These are phyloP conservation scores for Volvariella volvacea DNA, from an alignment of 1,284 basidiomycete species.

Conservation along the genomic window DNA sequence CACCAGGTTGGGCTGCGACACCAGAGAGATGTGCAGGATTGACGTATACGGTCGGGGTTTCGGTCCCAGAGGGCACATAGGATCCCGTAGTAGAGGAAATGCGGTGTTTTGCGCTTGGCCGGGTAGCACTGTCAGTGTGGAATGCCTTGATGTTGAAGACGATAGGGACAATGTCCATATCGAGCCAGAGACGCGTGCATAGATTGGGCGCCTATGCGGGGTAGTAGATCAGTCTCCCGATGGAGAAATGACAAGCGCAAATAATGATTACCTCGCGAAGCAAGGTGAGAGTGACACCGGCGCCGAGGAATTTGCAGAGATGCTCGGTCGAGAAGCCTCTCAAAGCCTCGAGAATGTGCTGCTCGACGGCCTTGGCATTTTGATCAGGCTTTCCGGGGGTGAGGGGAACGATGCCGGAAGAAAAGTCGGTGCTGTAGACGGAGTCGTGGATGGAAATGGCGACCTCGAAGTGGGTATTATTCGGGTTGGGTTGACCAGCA, in stretches of 20 bases:
- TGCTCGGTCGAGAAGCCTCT: conserved; percentile 68
- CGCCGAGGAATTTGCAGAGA: conserved; percentile 75
- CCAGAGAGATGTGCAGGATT: conserved; percentile 41
- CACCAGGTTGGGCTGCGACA: conserved; percentile 32
- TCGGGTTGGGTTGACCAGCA: conserved; percentile 52
- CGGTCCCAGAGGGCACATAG: conserved; percentile 63
- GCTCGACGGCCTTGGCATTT: conserved; percentile 52
- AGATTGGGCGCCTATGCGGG: conserved; percentile 56
- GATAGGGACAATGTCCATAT: conserved; percentile 70
- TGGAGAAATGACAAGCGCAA: conserved; percentile 7
- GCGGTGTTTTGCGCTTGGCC: conserved; percentile 71
- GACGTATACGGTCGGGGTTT: conserved; percentile 65
- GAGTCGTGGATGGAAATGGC: conserved; percentile 75
- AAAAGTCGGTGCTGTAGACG: conserved; percentile 73
- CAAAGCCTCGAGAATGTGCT: conserved; percentile 50
- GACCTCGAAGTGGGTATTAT: conserved; percentile 56
- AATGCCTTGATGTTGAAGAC: conserved; percentile 79
- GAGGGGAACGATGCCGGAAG: conserved; percentile 47
- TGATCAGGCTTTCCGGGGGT: conserved; percentile 39
- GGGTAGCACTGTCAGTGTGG: conserved; percentile 69
- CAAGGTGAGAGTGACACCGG: conserved; percentile 35
- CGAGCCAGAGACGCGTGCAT: conserved; percentile 72
- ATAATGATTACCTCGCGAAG: conserved; percentile 30
- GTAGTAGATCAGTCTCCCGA: too few species aligned
- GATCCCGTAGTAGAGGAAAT: conserved; percentile 71